phyloP scores from a whole-genome alignment of 768 basidiomycete species.

The Panaeolus papilionaceus region DNA sequence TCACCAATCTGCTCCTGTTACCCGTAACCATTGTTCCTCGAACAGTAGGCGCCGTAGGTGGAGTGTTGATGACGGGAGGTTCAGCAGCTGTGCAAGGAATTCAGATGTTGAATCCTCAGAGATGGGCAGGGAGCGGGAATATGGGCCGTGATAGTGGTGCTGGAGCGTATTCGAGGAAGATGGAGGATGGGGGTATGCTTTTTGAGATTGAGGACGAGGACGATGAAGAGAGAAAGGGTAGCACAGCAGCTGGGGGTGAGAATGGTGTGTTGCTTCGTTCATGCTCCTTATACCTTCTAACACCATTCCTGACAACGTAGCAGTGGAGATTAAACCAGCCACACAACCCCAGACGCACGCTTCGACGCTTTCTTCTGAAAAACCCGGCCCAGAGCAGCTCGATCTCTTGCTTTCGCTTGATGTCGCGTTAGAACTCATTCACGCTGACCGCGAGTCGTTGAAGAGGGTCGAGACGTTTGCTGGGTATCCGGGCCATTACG shows the following conservation, averaged over 20 bases:
- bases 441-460: constrained; percentile 88
- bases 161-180: constrained; percentile 42
- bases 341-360: constrained; percentile 24
- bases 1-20: constrained; percentile 86
- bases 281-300: not conserved
- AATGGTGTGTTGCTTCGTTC: constrained; percentile 19
- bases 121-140: constrained; percentile 68
- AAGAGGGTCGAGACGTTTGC: constrained; percentile 93
- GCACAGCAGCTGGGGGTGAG: constrained; percentile 1
- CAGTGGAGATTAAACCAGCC: constrained; percentile 22
- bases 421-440: constrained; percentile 89
- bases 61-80: constrained; percentile 71
- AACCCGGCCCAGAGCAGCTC: constrained; percentile 48
- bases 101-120: constrained; percentile 87
- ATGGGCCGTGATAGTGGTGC: constrained; percentile 23
- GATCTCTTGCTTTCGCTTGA: constrained; percentile 94
- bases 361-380: constrained; percentile 7
- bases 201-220: constrained; percentile 55
- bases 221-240: constrained; percentile 26
- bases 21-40: constrained; percentile 97
- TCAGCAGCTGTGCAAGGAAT: constrained; percentile 84
- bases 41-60: constrained; percentile 72
- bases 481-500: constrained; percentile 86
- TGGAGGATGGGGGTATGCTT: constrained; percentile 49
- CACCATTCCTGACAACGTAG: constrained; percentile 14